phyloP scores from a whole-genome alignment of 2,329 filamentous ascomycete species.

The Fusarium oligoseptatum region DNA sequence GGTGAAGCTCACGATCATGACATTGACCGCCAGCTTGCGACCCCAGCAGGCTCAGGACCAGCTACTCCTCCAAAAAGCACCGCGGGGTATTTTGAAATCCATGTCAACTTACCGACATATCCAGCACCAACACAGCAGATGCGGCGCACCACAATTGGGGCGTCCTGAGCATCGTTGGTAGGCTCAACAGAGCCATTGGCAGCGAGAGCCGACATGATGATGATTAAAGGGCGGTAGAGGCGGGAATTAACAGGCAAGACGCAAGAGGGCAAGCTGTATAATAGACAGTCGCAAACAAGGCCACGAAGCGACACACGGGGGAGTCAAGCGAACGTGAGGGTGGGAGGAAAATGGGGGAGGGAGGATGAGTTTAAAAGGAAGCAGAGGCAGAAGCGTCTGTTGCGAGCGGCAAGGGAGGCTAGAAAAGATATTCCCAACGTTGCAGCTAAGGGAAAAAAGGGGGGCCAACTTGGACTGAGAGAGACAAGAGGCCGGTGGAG shows the following conservation, averaged over 20 bases:
- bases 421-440: constrained; percentile 45
- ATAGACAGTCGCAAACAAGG: constrained; percentile 40
- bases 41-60: neutral
- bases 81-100: neutral
- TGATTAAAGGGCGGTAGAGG: constrained; percentile 32
- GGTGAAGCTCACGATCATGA: constrained; percentile 27
- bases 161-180: constrained; percentile 47
- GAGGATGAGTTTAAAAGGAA: constrained; percentile 42
- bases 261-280: constrained; percentile 30
- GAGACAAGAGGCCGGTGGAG: constrained; percentile 27
- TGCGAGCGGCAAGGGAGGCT: constrained; percentile 30
- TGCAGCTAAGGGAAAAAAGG: constrained; percentile 37
- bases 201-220: constrained; percentile 46
- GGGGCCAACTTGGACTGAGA: constrained; percentile 25
- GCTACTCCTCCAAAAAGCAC: neutral
- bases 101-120: constrained; percentile 74
- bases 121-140: constrained; percentile 83
- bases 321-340: constrained; percentile 39
- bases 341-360: constrained; percentile 16
- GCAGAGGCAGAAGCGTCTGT: constrained; percentile 15
- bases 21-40: constrained; percentile 5
- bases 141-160: constrained; percentile 61
- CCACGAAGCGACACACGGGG: constrained; percentile 39
- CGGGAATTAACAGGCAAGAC: constrained; percentile 26
- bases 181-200: constrained; percentile 50